A percentile compares a stretch with the other conserved stretches of the same genome.
These are phyloP conservation scores for Pyrenophora seminiperda DNA, from an alignment of 2,329 filamentous ascomycete species.

Conservation along the genomic window DNA sequence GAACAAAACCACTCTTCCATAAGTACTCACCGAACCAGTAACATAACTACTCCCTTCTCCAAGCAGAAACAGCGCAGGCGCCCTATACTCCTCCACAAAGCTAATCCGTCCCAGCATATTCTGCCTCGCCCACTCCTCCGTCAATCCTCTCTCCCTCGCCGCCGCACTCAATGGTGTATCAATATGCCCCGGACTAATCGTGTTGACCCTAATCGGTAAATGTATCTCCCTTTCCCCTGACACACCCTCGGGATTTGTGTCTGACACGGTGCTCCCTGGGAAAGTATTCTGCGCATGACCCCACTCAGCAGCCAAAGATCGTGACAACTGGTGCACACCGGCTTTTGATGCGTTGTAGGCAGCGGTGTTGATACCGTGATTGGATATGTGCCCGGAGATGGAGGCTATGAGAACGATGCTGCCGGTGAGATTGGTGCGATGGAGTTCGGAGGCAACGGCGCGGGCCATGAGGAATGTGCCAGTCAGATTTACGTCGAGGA, in stretches of 20 bases:
- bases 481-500: constrained; percentile 48
- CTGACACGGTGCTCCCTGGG: constrained; percentile 34
- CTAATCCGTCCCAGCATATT: constrained; percentile 46
- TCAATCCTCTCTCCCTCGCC: constrained; percentile 37
- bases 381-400: constrained; percentile 45
- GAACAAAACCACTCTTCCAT: too few relatives aligned
- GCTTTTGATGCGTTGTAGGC: constrained; percentile 62
- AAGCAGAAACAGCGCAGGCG: constrained; percentile 39
- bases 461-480: constrained; percentile 46
- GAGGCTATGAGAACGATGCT: constrained; percentile 49
- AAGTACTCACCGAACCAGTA: constrained; percentile 51
- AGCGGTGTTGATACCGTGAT: constrained; percentile 49
- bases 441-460: constrained; percentile 42
- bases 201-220: constrained; percentile 58
- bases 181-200: constrained; percentile 60
- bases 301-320: constrained; percentile 59
- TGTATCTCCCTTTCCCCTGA: constrained; percentile 18
- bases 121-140: constrained; percentile 38
- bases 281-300: constrained; percentile 48
- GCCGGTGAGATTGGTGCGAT: constrained; percentile 34
- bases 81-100: constrained; percentile 35
- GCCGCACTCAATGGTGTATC: constrained; percentile 50
- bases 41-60: constrained; percentile 65
- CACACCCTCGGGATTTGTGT: constrained; percentile 24
- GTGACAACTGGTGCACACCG: constrained; percentile 58